Percentiles rank a stretch among this genome's conserved stretches.
phyloP scores from a whole-genome alignment of 2,329 filamentous ascomycete species.

The Sarocladiaceae sp. region DNA sequence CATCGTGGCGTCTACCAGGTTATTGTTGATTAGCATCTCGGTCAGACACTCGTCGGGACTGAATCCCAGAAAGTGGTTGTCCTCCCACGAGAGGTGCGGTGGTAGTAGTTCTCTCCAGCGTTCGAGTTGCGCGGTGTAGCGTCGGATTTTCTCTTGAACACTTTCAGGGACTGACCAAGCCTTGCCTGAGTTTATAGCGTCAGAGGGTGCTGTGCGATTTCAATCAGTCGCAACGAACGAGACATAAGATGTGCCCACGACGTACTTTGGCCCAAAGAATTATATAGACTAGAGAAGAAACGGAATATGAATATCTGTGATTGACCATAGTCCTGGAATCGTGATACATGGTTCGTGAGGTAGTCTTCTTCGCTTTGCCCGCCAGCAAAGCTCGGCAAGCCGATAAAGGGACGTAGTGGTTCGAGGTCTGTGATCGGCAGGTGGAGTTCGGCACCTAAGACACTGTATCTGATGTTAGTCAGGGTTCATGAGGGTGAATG shows the following conservation, averaged over 20 bases:
- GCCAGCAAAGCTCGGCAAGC: slow-evolving; percentile 49
- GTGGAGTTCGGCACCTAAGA: slow-evolving; percentile 54
- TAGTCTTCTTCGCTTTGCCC: slow-evolving; percentile 43
- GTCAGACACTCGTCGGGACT: neutral
- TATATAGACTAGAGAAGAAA: slow-evolving; percentile 49
- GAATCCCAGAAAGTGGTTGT: slow-evolving; percentile 35
- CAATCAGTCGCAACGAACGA: no score
- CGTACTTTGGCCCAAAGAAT: slow-evolving; percentile 48
- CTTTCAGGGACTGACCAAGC: neutral
- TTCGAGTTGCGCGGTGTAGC: slow-evolving; percentile 49
- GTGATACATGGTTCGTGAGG: slow-evolving; percentile 42
- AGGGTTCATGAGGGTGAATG: neutral
- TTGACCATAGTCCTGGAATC: slow-evolving; percentile 55
- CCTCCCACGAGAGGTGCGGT: slow-evolving; percentile 51
- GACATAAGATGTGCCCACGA: no score
- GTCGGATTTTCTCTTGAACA: slow-evolving; percentile 35
- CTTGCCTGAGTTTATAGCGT: neutral
- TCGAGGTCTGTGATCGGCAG: slow-evolving; percentile 52
- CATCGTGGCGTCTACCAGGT: neutral
- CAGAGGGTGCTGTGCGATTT: no score
- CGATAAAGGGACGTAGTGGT: slow-evolving; percentile 47
- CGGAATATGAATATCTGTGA: slow-evolving; percentile 55
- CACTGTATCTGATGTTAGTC: slow-evolving; percentile 29
- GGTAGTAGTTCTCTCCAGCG: slow-evolving; percentile 56
- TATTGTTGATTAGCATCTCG: neutral